A percentile compares a stretch with the other conserved stretches of the same genome.
Evolutionary conservation across 2,329 filamentous ascomycete genomes (phyloP).

Genomic region (Pseudogymnoascus sp.): DNA sequence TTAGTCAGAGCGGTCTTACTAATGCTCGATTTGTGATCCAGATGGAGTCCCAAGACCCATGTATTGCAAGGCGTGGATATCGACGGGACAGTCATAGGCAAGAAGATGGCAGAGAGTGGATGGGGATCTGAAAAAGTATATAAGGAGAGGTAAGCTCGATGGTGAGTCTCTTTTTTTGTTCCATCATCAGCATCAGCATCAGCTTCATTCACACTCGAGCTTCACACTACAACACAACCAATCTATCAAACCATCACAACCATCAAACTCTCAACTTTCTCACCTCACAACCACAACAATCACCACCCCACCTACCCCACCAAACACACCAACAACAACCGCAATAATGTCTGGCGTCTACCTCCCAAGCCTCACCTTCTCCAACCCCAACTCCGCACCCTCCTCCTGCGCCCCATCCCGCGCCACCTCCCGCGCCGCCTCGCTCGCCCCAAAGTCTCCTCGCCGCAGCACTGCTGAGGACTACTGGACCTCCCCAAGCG

Average conservation of each 20-base stretch:
- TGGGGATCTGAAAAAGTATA: neutral
- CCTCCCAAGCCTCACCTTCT: neutral
- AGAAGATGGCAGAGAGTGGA: neutral
- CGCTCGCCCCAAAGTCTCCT: neutral
- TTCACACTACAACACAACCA: neutral
- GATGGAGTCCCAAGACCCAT: neutral
- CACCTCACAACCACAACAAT: neutral
- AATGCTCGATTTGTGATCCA: neutral
- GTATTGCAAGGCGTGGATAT: constrained; percentile 6
- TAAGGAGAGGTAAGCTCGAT: neutral
- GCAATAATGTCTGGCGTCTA: neutral
- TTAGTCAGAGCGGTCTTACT: neutral
- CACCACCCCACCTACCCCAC: neutral
- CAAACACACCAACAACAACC: constrained; percentile 1
- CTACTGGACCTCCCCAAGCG: constrained; percentile 3
- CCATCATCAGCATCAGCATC: constrained; percentile 2
- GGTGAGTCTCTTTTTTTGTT: neutral
- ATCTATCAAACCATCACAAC: neutral
- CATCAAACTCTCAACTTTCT: neutral
- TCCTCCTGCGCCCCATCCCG: neutral
- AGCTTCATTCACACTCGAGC: neutral
- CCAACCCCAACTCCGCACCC: neutral
- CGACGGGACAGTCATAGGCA: neutral
- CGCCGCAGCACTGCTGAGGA: neutral
- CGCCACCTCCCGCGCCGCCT: neutral